Evolutionary conservation across 2,329 filamentous ascomycete species (phyloP), one percentile per base, ranked within the genome.

Genomic region (Ophiostoma novo-ulmi): DNA sequence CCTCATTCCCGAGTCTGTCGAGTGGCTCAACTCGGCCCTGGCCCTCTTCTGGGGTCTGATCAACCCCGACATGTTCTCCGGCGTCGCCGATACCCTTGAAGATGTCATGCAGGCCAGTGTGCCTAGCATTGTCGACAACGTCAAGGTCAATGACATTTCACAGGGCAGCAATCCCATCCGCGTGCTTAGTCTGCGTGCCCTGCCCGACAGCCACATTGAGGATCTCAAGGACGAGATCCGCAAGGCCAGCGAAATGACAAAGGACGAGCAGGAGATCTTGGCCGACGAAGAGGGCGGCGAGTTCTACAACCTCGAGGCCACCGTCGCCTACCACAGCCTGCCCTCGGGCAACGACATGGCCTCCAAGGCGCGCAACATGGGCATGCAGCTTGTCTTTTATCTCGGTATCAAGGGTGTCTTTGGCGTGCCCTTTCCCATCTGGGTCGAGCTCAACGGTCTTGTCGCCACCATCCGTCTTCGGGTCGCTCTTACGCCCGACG

Each of bases 91-190:
- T 77, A 97, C 92, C 14, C 86, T 95, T 6, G 92, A 95, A 80
- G 94, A 98, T 78, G 91, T 98, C 74, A 98, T 98, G 94, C 93
- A 96, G 78, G 94, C 94, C 26, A 97, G 93, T 0, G 91, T 97
- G 0, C 95, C 95, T 0, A 89, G 91, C 1, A 82, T 98, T 55
- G 93, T 99, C 74, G 94, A 98, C 78, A 95, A 97, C 74, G 93
- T 99, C 65, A 91, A 94, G 74, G 92, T 98, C 31, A 93, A 94
- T 72, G 94, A 97, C 75, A 97, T 99, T 75, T 92, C 93, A 68
- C 95, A 98, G 79, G 95, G 95, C 38, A 92, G 85, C 79, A 97
- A 97, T 75, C 93, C 95, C 0, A 84, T 98, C 70, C 89, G 94
- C 10, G 92, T 98, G 69, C 84, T 98, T 66, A 97, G 92, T 78